Evolutionary conservation across 208 protist species (phyloP).

Genomic region (Leptomonas seymouri): DNA sequence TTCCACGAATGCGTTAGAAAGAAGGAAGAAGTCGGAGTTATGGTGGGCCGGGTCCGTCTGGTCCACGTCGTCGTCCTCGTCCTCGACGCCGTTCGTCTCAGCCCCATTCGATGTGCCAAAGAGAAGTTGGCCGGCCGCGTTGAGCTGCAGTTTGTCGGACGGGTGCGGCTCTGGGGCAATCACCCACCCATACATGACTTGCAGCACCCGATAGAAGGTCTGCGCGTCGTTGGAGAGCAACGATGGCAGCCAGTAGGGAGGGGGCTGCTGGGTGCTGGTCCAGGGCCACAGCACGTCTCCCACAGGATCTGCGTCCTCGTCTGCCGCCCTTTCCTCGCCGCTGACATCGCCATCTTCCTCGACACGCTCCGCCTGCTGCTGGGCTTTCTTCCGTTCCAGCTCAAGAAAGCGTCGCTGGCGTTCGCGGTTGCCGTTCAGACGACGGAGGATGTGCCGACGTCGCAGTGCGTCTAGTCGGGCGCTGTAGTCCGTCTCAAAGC

Average conservation of each 20-base stretch:
- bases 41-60: slow-evolving; percentile 28
- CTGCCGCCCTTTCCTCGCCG: slow-evolving; percentile 22
- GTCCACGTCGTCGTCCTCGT: slow-evolving; percentile 23
- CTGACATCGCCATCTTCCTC: slow-evolving; percentile 19
- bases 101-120: background rate
- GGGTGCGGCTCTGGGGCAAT: slow-evolving; percentile 44
- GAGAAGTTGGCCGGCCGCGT: slow-evolving; percentile 14
- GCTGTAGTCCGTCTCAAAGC: slow-evolving; percentile 36
- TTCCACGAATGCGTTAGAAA: slow-evolving; percentile 17
- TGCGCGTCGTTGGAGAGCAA: slow-evolving; percentile 66
- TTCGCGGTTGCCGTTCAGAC: slow-evolving; percentile 26
- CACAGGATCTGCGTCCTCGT: slow-evolving; percentile 25
- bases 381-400: slow-evolving; percentile 11
- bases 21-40: slow-evolving; percentile 20
- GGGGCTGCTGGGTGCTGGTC: slow-evolving; percentile 14
- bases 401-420: slow-evolving; percentile 21
- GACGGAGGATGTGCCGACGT: slow-evolving; percentile 35
- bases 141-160: slow-evolving; percentile 22
- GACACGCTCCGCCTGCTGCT: background rate
- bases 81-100: slow-evolving; percentile 16
- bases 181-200: slow-evolving; percentile 78
- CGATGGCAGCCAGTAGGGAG: slow-evolving; percentile 69
- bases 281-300: slow-evolving; percentile 21
- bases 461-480: slow-evolving; percentile 15
- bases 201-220: slow-evolving; percentile 53